Evolutionary conservation across 1,139 yeast species (phyloP).

Genomic region (Tardiomyces depauwii): DNA sequence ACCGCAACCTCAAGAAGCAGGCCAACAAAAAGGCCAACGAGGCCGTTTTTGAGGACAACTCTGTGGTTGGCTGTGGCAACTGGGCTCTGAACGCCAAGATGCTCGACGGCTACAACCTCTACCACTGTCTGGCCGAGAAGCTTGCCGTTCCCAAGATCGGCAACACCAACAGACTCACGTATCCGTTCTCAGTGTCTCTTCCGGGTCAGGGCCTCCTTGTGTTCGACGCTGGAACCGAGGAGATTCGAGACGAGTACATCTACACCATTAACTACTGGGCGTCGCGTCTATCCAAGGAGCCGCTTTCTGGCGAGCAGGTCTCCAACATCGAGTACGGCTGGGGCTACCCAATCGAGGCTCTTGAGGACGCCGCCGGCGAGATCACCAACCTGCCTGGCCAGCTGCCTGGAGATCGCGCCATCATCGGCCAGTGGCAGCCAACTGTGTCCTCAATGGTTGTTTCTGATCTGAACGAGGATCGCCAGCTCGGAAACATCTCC

Average conservation of each 20-base stretch:
- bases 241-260: slow-evolving; percentile 60
- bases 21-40: background rate
- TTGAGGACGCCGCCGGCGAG: background rate
- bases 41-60: background rate
- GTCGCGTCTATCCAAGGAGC: slow-evolving; percentile 70
- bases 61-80: slow-evolving; percentile 48
- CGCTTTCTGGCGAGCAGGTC: slow-evolving; percentile 42
- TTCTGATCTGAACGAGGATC: slow-evolving; percentile 15
- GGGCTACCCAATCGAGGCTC: slow-evolving; percentile 30
- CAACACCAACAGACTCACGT: slow-evolving; percentile 12
- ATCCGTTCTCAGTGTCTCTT: slow-evolving; percentile 24
- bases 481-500: slow-evolving; percentile 18
- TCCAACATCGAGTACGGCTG: slow-evolving; percentile 80
- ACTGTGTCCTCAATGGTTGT: slow-evolving; percentile 21
- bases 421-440: slow-evolving; percentile 22
- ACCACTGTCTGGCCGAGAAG: slow-evolving; percentile 24
- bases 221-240: slow-evolving; percentile 47
- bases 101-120: slow-evolving; percentile 20
- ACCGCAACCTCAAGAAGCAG: background rate
- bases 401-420: slow-evolving; percentile 13
- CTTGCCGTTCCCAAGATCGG: slow-evolving; percentile 2
- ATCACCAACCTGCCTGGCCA: slow-evolving; percentile 11
- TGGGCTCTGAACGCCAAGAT: slow-evolving; percentile 38
- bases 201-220: slow-evolving; percentile 25
- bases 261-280: slow-evolving; percentile 88